A percentile compares a stretch with the other conserved stretches of the same genome.
These are phyloP conservation scores for Solanum neorickii DNA, from an alignment of 257 asterid genomes.

Conservation along the genomic window DNA sequence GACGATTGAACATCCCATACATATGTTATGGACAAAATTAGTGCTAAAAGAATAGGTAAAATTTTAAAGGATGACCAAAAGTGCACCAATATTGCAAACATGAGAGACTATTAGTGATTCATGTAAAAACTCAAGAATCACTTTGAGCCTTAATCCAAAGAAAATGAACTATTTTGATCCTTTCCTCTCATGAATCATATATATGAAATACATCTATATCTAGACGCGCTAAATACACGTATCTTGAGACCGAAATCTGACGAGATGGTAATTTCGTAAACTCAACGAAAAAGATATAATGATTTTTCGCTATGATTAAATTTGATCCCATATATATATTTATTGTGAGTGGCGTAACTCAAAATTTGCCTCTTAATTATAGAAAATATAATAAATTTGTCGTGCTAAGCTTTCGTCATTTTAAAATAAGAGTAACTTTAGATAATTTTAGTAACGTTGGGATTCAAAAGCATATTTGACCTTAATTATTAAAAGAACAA, in stretches of 20 bases:
- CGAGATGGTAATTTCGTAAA: no score
- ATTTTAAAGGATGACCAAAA: no score
- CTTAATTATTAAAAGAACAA: background rate
- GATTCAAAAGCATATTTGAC: background rate
- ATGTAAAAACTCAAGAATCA: no score
- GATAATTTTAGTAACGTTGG: background rate
- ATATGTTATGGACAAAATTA: no score
- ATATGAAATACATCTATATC: no score
- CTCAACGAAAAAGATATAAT: background rate
- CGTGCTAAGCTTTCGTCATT: background rate
- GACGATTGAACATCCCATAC: no score
- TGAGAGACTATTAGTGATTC: no score
- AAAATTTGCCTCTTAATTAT: background rate
- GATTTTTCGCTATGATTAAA: background rate
- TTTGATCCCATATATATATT: background rate
- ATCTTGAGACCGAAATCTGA: rapidly evolving
- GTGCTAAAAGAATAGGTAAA: no score
- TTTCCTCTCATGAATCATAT: no score
- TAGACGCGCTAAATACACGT: background rate
- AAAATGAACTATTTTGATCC: no score
- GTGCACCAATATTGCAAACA: no score
- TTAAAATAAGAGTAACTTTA: background rate
- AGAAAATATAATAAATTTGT: background rate
- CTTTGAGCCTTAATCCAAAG: no score
- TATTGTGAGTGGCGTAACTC: background rate